These are phyloP conservation scores for Brassica balearica DNA, from an alignment of 441 rosid species.

Conservation along the genomic window DNA sequence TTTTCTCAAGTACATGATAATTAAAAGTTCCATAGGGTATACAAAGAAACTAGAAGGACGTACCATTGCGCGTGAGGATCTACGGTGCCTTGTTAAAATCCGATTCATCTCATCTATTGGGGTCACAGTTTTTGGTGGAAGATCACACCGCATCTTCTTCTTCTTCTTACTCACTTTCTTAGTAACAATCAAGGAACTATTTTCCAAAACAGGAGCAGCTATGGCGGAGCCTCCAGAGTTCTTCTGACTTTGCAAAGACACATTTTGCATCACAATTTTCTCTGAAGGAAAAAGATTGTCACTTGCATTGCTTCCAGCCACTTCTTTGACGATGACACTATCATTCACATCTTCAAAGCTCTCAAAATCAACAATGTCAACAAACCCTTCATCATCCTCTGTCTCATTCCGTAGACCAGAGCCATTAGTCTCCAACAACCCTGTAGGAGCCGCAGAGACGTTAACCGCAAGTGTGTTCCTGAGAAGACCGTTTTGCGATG, in stretches of 20 bases:
- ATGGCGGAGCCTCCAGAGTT: slow-evolving; percentile 39
- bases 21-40: not conserved
- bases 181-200: slow-evolving; percentile 37
- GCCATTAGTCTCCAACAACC: slow-evolving; percentile 38
- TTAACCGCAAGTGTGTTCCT: slow-evolving; percentile 68
- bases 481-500: slow-evolving; percentile 52
- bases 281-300: slow-evolving; percentile 33
- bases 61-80: slow-evolving; percentile 84
- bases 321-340: slow-evolving; percentile 47
- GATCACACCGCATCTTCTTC: slow-evolving; percentile 67
- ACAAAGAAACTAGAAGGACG: not conserved
- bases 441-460: slow-evolving; percentile 45
- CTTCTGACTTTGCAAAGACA: slow-evolving; percentile 23
- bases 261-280: slow-evolving; percentile 40
- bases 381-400: slow-evolving; percentile 41
- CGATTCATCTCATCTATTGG: slow-evolving; percentile 71
- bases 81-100: slow-evolving; percentile 54
- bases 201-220: slow-evolving; percentile 34
- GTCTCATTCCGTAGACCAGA: slow-evolving; percentile 33
- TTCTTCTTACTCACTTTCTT: slow-evolving; percentile 40
- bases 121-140: slow-evolving; percentile 87
- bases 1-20: not conserved
- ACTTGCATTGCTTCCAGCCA: slow-evolving; percentile 27
- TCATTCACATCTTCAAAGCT: slow-evolving; percentile 46
- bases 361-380: slow-evolving; percentile 37